These are phyloP conservation scores for Pouteria campechiana DNA, from an alignment of 179 eudicot genomes.

Conservation along the genomic window DNA sequence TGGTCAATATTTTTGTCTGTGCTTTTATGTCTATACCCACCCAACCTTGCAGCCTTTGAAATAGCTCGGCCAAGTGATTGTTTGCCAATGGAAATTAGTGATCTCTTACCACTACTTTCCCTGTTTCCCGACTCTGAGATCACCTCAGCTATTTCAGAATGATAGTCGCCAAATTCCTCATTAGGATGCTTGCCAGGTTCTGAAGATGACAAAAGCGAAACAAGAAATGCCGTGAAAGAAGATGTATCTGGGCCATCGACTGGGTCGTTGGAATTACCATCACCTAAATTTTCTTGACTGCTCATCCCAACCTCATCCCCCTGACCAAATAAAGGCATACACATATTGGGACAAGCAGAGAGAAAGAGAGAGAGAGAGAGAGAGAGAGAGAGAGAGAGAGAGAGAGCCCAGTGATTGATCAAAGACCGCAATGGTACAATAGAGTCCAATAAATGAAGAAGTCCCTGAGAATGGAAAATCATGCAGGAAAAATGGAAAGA, in stretches of 20 bases:
- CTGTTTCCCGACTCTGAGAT: conserved; percentile 15
- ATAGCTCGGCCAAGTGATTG: conserved; percentile 67
- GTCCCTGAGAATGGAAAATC: no score
- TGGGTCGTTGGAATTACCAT: conserved; percentile 32
- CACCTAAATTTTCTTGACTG: conserved; percentile 24
- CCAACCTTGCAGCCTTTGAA: conserved; percentile 55
- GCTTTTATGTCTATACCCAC: conserved; percentile 45
- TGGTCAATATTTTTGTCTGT: conserved; percentile 28
- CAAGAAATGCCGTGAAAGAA: conserved; percentile 80
- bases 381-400: no score
- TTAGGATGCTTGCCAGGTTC: conserved; percentile 27
- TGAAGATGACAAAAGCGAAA: conserved; percentile 43
- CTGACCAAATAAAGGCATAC: conserved; percentile 16
- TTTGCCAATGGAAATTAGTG: conserved; percentile 64
- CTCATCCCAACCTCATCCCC: conserved; percentile 25
- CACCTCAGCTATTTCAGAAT: conserved; percentile 21
- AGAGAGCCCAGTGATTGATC: no score
- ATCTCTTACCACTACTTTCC: conserved; percentile 55
- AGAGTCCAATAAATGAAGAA: no score
- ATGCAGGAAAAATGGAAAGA: no score
- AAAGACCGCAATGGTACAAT: no score
- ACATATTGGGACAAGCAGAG: neutral
- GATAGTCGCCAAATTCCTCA: conserved; percentile 19
- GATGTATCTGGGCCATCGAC: conserved; percentile 88
- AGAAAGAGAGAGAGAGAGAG: neutral